Conservation (phyloP, 2,329 filamentous ascomycete genomes). For the Trichoderma sp. region DNA sequence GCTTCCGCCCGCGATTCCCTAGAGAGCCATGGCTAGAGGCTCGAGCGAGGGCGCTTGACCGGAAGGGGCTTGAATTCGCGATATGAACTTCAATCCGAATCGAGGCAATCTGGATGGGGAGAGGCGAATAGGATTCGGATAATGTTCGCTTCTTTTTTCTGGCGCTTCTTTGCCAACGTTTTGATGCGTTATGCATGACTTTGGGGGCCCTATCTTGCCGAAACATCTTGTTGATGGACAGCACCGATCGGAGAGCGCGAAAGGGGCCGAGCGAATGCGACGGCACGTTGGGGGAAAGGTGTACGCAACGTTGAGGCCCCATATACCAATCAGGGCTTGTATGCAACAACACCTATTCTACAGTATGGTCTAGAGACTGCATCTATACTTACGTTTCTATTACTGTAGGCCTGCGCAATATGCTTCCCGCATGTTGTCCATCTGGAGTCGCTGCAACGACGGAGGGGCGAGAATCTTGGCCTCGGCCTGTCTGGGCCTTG, state of each 20-base stretch:
- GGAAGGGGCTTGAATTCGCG: conserved; percentile 21
- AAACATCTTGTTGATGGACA: conserved; percentile 20
- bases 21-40: not conserved
- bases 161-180: conserved; percentile 2
- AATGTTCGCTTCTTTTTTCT: not conserved
- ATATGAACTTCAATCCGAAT: conserved; percentile 21
- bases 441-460: not conserved
- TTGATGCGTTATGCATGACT: conserved; percentile 10
- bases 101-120: conserved; percentile 9
- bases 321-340: not conserved
- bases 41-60: conserved; percentile 11
- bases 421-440: not conserved
- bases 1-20: conserved; percentile 22
- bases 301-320: not conserved
- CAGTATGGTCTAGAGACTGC: not conserved
- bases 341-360: not conserved
- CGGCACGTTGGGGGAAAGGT: not conserved
- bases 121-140: not conserved
- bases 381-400: too few relatives aligned
- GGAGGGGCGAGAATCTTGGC: conserved; percentile 1
- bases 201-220: conserved; percentile 19
- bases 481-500: conserved; percentile 9
- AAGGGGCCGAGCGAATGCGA: not conserved
- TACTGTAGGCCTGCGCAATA: not conserved
- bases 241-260: conserved; percentile 8